phyloP scores from a whole-genome alignment of 768 basidiomycete genomes.

The Boletus edulis region DNA sequence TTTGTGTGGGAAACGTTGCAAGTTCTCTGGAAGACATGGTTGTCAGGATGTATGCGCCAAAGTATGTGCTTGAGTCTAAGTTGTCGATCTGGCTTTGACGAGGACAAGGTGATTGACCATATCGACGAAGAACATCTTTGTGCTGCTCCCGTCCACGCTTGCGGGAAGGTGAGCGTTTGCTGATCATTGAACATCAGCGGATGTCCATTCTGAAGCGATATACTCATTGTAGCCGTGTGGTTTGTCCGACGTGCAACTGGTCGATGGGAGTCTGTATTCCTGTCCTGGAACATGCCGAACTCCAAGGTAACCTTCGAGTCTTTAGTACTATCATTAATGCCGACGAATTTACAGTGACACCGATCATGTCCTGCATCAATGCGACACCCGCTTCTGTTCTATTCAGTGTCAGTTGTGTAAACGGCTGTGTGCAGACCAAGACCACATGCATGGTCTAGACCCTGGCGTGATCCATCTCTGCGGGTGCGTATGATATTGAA shows the following conservation, averaged over 20 bases:
- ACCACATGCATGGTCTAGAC: too few relatives aligned
- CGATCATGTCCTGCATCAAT: slow-evolving; percentile 45
- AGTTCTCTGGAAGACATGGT: slow-evolving; percentile 39
- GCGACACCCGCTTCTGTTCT: slow-evolving; percentile 53
- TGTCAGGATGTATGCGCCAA: slow-evolving; percentile 53
- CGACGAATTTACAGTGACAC: slow-evolving; percentile 35
- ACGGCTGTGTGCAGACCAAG: slow-evolving; percentile 1
- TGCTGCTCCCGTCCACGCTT: slow-evolving; percentile 50
- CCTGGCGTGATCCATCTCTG: too few relatives aligned
- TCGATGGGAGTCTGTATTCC: slow-evolving; percentile 33
- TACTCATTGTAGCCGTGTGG: slow-evolving; percentile 38
- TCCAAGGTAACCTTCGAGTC: slow-evolving; percentile 34
- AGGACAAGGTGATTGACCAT: slow-evolving; percentile 44
- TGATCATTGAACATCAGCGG: too few relatives aligned
- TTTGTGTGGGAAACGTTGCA: slow-evolving; percentile 50
- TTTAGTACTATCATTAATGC: neutral
- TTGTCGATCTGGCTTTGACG: neutral
- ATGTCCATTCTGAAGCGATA: neutral
- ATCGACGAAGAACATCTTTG: slow-evolving; percentile 50
- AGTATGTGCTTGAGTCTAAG: slow-evolving; percentile 26
- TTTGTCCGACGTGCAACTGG: slow-evolving; percentile 30
- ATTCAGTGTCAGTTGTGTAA: slow-evolving; percentile 50
- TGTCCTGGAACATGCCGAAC: slow-evolving; percentile 44
- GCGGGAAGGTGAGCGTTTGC: slow-evolving; percentile 43
- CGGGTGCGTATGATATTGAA: too few relatives aligned